A percentile compares a stretch with the other conserved stretches of the same genome.
These are phyloP conservation scores for Diaporthe sp. DNA, from an alignment of 2,329 filamentous ascomycete species.

Conservation along the genomic window DNA sequence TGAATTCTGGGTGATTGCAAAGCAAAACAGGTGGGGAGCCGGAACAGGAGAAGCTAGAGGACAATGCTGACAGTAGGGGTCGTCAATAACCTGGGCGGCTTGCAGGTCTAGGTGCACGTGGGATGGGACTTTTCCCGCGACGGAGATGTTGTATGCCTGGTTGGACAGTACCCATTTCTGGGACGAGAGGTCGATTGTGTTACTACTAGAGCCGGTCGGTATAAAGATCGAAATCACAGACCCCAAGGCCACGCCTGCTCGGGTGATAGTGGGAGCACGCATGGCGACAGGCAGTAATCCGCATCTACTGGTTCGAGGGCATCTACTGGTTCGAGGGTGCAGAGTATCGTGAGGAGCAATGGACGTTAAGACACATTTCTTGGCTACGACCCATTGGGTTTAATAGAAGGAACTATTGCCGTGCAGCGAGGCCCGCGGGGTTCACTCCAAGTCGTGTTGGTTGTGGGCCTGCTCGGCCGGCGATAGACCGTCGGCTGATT, in stretches of 20 bases:
- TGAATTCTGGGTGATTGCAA: not conserved
- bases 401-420: not conserved
- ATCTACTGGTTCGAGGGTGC: not conserved
- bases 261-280: not conserved
- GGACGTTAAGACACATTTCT: not conserved
- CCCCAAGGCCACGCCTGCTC: not conserved
- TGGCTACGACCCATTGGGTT: not conserved
- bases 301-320: not conserved
- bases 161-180: conserved; percentile 61
- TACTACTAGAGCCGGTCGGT: conserved; percentile 36
- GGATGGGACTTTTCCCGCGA: conserved; percentile 68
- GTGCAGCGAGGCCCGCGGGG: not conserved
- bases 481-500: no score
- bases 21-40: not conserved
- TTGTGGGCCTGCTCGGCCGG: not conserved
- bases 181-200: conserved; percentile 57
- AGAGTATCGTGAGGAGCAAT: not conserved
- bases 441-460: not conserved
- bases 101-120: conserved; percentile 72
- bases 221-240: not conserved
- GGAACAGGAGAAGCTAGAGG: not conserved
- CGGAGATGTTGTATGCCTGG: conserved; percentile 61
- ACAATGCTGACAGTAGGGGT: conserved; percentile 53
- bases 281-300: not conserved
- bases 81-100: conserved; percentile 64